Evolutionary conservation across 2,329 filamentous ascomycete species (phyloP), one percentile per base, ranked within the genome.

Genomic region (Scedosporium boydii): DNA sequence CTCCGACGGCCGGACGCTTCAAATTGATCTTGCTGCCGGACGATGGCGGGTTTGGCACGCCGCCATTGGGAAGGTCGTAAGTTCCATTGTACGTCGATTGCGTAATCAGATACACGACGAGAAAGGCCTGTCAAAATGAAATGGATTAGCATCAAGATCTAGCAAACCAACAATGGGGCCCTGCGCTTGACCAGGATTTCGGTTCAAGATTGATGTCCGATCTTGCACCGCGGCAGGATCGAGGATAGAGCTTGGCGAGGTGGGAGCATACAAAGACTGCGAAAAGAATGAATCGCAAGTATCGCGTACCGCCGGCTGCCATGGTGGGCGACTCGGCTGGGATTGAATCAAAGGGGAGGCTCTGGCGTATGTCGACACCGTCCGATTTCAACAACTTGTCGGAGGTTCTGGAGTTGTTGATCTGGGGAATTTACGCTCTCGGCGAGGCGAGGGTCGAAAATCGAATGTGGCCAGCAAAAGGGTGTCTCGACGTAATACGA

Each of bases 61-160:
- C 65, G 65, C 69, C 61, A 68, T 69, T 62, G 62, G 67, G 59
- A 71, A 60, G 55, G 69, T 58, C 9, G 7, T 42, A 26, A 41
- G 78, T 73, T 57, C 75, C 73, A 62, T 82, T 74, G 67, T 82
- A 78, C 62, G 74, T 77, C 51, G 80, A 81, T 66, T 79, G 77
- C 63, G 90, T 89, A 71, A 96, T 85, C 76, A 93, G 91, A 78
- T 93, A 95, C 73, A 96, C 83, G 65, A 96, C 80, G 66, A 86
- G 80, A 66, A 96, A 75, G 63, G 85, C 78, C 84, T 87, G 65
- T 16, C 53, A 29, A n/a, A 14, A 16, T 7, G 16, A 42, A 44
- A 51, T 4, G 18, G 44, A 48, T n/a, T 38, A 48, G 16, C 21
- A 23, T n/a, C 21, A 3, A 48, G 44, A 23, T n/a, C 21, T n/a